Base-by-base conservation (phyloP, 2,329 filamentous ascomycete species). In the Talaromyces pinophilus region DNA sequence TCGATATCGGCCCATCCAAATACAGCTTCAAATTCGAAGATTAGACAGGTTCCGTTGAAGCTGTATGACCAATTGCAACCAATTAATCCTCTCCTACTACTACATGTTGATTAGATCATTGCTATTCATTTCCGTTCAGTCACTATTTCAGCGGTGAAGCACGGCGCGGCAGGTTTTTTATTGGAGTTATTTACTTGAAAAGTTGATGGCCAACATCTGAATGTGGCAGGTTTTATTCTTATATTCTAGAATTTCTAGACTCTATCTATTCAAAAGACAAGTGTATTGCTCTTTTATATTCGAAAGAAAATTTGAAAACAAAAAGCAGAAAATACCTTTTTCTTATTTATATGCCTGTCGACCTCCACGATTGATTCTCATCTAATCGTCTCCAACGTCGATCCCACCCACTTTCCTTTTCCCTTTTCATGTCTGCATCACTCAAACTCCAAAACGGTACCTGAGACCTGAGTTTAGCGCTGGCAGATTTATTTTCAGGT, bases 21-120 rank as follows among this genome's bases (percentile, higher is more conserved):
- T 90, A 65, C 33, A 68, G 92, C 67, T 91, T 97, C 82, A 97
- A 96, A 82, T 99, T 99, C 79, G 93, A 97, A 1, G 92, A 96
- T 74, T 96, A 87, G 81, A 30, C 10, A 10, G 10, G 42, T 6
- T 1, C 5, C 1, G 15, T 62, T 19, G n/a, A 62, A 40, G 28
- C 30, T 61, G 8, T 19, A 35, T 44, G n/a, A n/a, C 35, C 28
- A 38, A 38, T 30, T 64, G 52, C 33, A 30, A 25, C 17, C 30
- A 15, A 40, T 17, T 8, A 22, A 35, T 64, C 50, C 35, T 38
- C 28, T 33, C 10, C 19, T 46, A 44, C 22, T 46, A 44, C 22
- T 46, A 46, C 46, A 35, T 35, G 28, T 44, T 57, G 62, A 22
- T 59, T 57, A 57, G 62, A 55, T 64, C 52, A 46, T 59, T 35